A percentile compares a stretch with the other conserved stretches of the same genome.
These are phyloP conservation scores for Nigrograna mackinnonii DNA, from an alignment of 2,329 filamentous ascomycete species.

Conservation along the genomic window DNA sequence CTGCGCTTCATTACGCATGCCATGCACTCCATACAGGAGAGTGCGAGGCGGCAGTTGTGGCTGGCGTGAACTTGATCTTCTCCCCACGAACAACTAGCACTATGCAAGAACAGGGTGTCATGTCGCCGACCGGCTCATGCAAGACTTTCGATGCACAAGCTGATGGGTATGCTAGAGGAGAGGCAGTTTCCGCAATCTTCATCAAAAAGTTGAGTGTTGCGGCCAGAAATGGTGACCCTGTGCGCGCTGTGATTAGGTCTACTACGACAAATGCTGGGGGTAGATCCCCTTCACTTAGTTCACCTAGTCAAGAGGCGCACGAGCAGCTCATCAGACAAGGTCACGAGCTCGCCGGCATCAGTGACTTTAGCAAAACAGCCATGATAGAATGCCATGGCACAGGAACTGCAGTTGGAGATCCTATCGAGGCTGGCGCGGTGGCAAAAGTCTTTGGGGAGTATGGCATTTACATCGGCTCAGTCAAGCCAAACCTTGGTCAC, in stretches of 20 bases:
- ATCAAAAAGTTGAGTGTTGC: neutral
- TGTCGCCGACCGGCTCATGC: neutral
- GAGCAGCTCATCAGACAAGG: slow-evolving; percentile 28
- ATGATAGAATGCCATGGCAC: slow-evolving; percentile 1
- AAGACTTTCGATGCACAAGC: neutral
- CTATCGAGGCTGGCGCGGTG: neutral
- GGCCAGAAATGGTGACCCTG: slow-evolving; percentile 42
- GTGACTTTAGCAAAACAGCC: neutral
- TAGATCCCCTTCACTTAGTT: slow-evolving; percentile 37
- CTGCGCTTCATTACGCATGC: slow-evolving; percentile 21
- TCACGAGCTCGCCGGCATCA: neutral
- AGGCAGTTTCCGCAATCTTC: neutral
- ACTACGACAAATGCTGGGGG: slow-evolving; percentile 39
- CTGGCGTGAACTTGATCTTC: slow-evolving; percentile 2
- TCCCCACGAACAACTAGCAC: slow-evolving; percentile 6
- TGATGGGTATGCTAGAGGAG: neutral
- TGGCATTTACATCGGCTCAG: slow-evolving; percentile 6
- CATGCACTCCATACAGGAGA: slow-evolving; percentile 9
- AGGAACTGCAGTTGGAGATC: slow-evolving; percentile 1
- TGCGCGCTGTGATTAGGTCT: slow-evolving; percentile 40
- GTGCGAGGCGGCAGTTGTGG: slow-evolving; percentile 9
- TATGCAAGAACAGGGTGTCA: slow-evolving; percentile 3
- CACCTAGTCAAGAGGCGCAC: slow-evolving; percentile 40
- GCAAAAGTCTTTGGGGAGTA: neutral
- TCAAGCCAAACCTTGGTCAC: slow-evolving; percentile 43